phyloP scores from a whole-genome alignment of 2,329 filamentous ascomycete genomes.

The Verticillium alfalfae region DNA sequence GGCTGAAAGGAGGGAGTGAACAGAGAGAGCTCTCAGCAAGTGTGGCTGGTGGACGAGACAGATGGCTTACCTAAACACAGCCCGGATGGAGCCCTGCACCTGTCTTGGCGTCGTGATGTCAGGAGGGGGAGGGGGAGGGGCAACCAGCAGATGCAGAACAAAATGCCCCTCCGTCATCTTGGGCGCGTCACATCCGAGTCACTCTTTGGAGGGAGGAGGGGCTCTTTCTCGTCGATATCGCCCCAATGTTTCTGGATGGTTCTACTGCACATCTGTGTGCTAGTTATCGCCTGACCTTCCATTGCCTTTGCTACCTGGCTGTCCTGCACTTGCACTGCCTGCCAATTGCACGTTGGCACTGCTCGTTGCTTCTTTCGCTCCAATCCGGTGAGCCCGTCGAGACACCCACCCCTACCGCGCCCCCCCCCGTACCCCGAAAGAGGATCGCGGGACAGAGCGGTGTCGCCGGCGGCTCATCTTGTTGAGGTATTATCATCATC shows the following conservation, averaged over 20 bases:
- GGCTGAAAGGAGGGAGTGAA: not conserved
- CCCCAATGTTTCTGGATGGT: not conserved
- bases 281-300: not conserved
- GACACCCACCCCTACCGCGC: not conserved
- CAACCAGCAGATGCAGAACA: not conserved
- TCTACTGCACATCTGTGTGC: not conserved
- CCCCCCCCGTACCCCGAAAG: no score
- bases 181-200: not conserved
- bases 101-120: not conserved
- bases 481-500: not conserved
- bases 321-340: not conserved
- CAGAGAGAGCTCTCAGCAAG: not conserved
- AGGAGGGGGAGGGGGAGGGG: slow-evolving; percentile 1
- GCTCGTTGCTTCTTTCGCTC: not conserved
- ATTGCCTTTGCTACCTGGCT: not conserved
- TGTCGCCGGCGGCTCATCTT: not conserved
- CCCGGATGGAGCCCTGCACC: not conserved
- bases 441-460: not conserved
- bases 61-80: not conserved
- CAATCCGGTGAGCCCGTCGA: not conserved
- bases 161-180: not conserved
- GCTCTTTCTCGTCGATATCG: not conserved
- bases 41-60: not conserved
- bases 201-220: not conserved
- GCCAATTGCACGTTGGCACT: not conserved